A percentile compares a stretch with the other conserved stretches of the same genome.
Conservation (phyloP, 164 flowering plant genomes). For the Annona cherimola region DNA sequence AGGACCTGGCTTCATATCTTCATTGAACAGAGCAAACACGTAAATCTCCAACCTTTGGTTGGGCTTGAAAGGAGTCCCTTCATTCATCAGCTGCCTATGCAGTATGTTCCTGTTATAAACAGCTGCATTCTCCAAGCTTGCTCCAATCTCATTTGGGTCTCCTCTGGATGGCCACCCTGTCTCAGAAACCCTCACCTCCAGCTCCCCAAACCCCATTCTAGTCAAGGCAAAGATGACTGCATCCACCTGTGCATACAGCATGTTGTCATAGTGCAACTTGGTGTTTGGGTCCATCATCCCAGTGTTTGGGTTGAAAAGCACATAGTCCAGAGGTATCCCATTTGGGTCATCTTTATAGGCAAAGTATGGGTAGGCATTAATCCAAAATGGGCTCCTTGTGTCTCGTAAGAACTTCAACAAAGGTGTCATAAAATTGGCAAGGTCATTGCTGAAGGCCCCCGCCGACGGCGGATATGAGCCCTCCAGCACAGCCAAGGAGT, state of each 20-base stretch:
- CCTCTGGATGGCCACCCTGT: conserved; percentile 99
- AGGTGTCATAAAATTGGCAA: conserved; percentile 43
- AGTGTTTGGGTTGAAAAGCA: conserved; percentile 53
- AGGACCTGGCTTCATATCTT: conserved; percentile 85
- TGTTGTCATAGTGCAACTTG: conserved; percentile 74
- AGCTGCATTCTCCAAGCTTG: conserved; percentile 64
- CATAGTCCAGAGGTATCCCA: conserved; percentile 58
- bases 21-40: conserved; percentile 84
- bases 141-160: conserved; percentile 68
- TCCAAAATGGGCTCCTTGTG: conserved; percentile 81
- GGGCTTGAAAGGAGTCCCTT: conserved; percentile 90
- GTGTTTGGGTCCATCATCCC: conserved; percentile 81
- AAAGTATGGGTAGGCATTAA: conserved; percentile 91
- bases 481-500: conserved; percentile 53
- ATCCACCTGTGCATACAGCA: conserved; percentile 90
- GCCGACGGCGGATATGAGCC: conserved; percentile 86
- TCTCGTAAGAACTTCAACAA: conserved; percentile 45
- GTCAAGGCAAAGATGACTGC: conserved; percentile 66
- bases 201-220: conserved; percentile 52
- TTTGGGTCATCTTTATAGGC: conserved; percentile 69
- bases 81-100: conserved; percentile 53
- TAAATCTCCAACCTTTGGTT: conserved; percentile 60
- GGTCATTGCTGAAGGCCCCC: conserved; percentile 48
- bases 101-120: conserved; percentile 64
- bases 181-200: conserved; percentile 80